Percentiles rank a stretch among this genome's conserved stretches.
Conservation (phyloP, 768 basidiomycete species). For the Lactarius hengduanensis region DNA sequence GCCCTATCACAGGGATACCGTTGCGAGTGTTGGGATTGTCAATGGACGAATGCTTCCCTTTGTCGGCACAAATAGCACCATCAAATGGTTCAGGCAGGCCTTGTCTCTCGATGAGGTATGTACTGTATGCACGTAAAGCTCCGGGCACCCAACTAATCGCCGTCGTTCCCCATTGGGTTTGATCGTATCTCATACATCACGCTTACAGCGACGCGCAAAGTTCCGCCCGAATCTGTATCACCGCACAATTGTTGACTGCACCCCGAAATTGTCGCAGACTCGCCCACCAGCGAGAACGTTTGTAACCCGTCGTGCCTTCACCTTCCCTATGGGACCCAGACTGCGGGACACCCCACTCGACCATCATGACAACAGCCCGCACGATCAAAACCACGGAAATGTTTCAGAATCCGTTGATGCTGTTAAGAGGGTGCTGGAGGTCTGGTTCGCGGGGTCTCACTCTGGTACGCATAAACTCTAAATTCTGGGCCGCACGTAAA, state of each 20-base stretch:
- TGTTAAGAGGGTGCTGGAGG: constrained; percentile 21
- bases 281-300: constrained; percentile 8
- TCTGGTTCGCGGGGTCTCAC: constrained; percentile 28
- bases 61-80: constrained; percentile 56
- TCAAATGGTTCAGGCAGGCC: constrained; percentile 75
- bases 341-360: constrained; percentile 9
- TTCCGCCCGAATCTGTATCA: constrained; percentile 68
- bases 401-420: background rate
- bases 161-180: background rate
- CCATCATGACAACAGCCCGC: background rate
- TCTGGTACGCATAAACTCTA: constrained; percentile 9
- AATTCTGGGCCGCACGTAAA: background rate
- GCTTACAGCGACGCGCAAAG: constrained; percentile 56
- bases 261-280: constrained; percentile 30
- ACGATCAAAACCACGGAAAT: background rate
- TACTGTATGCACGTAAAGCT: constrained; percentile 5
- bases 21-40: constrained; percentile 69
- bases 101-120: constrained; percentile 73
- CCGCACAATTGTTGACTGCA: constrained; percentile 32
- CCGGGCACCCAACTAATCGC: background rate
- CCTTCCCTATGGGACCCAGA: background rate
- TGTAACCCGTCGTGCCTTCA: background rate
- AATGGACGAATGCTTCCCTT: constrained; percentile 63
- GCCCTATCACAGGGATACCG: constrained; percentile 63
- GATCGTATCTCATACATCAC: no score